phyloP scores from a whole-genome alignment of 106 monocot species.

The Acanthochlamys bracteata region DNA sequence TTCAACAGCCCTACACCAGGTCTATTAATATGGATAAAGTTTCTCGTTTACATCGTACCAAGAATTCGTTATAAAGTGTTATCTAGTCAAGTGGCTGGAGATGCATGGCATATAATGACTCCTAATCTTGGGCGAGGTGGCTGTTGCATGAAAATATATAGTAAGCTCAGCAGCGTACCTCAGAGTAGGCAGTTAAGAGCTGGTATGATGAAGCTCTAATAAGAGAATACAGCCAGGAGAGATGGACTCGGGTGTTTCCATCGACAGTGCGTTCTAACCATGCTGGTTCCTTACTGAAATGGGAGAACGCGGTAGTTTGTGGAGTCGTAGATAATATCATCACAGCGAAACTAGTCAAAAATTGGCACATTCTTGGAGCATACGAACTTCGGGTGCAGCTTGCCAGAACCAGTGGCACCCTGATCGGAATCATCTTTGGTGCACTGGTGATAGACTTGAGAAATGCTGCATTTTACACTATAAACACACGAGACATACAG shows the following conservation, averaged over 20 bases:
- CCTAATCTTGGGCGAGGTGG: constrained; percentile 91
- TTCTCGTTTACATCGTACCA: not conserved
- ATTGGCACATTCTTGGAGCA: constrained; percentile 74
- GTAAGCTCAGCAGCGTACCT: constrained; percentile 40
- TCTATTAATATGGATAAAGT: not conserved
- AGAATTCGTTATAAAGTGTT: too few species aligned
- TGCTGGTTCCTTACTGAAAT: constrained; percentile 73
- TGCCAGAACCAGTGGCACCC: constrained; percentile 31
- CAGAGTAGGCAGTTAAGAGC: not conserved
- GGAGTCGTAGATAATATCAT: constrained; percentile 47
- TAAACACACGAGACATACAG: too few species aligned
- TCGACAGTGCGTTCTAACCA: constrained; percentile 60
- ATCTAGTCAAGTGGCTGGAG: constrained; percentile 36
- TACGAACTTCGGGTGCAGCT: constrained; percentile 75
- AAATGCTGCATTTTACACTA: not conserved
- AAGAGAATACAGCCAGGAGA: constrained; percentile 37
- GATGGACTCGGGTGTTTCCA: constrained; percentile 70
- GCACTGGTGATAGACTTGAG: not conserved
- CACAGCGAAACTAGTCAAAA: constrained; percentile 71
- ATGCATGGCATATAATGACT: constrained; percentile 99
- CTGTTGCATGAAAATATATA: constrained; percentile 80
- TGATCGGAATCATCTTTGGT: not conserved
- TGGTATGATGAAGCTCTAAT: constrained; percentile 44
- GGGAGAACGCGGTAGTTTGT: constrained; percentile 69
- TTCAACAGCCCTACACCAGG: constrained; percentile 81